These are phyloP conservation scores for Penstemon davidsonii DNA, from an alignment of 257 asterid species.

Conservation along the genomic window DNA sequence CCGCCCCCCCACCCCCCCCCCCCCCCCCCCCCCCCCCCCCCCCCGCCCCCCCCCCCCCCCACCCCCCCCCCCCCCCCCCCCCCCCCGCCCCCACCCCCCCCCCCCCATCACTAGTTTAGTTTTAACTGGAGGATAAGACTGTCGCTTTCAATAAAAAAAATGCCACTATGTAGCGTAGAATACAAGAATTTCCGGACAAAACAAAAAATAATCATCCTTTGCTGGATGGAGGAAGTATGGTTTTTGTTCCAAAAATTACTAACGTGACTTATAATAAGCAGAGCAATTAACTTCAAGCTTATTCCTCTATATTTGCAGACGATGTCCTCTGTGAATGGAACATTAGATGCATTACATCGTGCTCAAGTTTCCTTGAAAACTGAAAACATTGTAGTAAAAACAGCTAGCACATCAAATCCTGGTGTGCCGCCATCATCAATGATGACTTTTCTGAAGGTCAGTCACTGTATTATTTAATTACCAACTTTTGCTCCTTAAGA, in stretches of 20 bases:
- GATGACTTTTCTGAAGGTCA: constrained; percentile 90
- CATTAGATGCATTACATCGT: constrained; percentile 57
- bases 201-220: not conserved
- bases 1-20: too few species aligned
- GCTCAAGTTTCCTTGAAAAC: constrained; percentile 67
- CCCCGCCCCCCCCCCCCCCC: too few species aligned
- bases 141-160: not conserved
- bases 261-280: constrained; percentile 3
- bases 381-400: constrained; percentile 51
- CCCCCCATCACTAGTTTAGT: not conserved
- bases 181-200: not conserved
- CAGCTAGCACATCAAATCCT: constrained; percentile 78
- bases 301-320: constrained; percentile 35
- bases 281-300: constrained; percentile 8
- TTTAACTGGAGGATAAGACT: not conserved
- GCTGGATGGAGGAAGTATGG: not conserved
- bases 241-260: constrained; percentile 9
- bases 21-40: too few species aligned
- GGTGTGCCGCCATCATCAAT: constrained; percentile 96
- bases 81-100: too few species aligned
- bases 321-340: constrained; percentile 47
- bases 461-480: constrained; percentile 25
- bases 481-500: constrained; percentile 17
- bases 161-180: not conserved
- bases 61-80: too few species aligned